A percentile compares a stretch with the other conserved stretches of the same genome.
These are phyloP conservation scores for Kodamaea fukazawae DNA, from an alignment of 805 yeast species.

Conservation along the genomic window DNA sequence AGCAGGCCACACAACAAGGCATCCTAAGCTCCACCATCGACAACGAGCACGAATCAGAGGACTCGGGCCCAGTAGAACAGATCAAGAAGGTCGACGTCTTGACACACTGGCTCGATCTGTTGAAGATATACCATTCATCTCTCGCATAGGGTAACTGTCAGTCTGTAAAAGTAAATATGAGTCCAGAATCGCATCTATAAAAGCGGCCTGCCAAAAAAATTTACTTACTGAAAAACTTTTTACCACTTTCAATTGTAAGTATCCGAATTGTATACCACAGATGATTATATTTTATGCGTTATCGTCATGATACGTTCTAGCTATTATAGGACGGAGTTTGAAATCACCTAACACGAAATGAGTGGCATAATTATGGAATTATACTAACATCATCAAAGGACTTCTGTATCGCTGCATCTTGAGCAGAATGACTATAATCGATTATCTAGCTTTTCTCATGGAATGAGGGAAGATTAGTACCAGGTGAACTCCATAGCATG, in stretches of 20 bases:
- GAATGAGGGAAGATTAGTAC: too few species aligned
- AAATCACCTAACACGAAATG: slow-evolving; percentile 49
- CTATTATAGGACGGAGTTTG: slow-evolving; percentile 37
- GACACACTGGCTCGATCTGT: slow-evolving; percentile 5
- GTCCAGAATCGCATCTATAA: slow-evolving; percentile 1
- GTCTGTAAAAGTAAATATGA: neutral
- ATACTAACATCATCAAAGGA: slow-evolving; percentile 6
- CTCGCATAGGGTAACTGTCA: slow-evolving; percentile 1
- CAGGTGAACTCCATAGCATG: too few species aligned
- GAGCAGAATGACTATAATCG: too few species aligned
- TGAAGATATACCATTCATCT: slow-evolving; percentile 1
- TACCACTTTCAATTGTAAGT: slow-evolving; percentile 1
- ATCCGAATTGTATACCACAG: slow-evolving; percentile 7
- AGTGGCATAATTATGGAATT: slow-evolving; percentile 16
- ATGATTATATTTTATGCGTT: slow-evolving; percentile 41
- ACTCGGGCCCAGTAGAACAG: slow-evolving; percentile 2
- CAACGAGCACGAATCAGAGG: slow-evolving; percentile 1
- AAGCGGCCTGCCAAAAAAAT: slow-evolving; percentile 1
- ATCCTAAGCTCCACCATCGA: slow-evolving; percentile 14
- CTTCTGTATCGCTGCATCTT: too few species aligned
- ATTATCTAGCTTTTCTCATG: too few species aligned
- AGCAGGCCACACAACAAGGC: slow-evolving; percentile 12
- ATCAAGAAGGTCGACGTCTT: slow-evolving; percentile 7
- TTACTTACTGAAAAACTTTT: neutral
- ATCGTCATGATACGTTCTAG: slow-evolving; percentile 45